Percentiles rank a stretch among this genome's conserved stretches.
Conservation (phyloP, 495 filamentous ascomycete genomes). For the Aspergillus sparsus region DNA sequence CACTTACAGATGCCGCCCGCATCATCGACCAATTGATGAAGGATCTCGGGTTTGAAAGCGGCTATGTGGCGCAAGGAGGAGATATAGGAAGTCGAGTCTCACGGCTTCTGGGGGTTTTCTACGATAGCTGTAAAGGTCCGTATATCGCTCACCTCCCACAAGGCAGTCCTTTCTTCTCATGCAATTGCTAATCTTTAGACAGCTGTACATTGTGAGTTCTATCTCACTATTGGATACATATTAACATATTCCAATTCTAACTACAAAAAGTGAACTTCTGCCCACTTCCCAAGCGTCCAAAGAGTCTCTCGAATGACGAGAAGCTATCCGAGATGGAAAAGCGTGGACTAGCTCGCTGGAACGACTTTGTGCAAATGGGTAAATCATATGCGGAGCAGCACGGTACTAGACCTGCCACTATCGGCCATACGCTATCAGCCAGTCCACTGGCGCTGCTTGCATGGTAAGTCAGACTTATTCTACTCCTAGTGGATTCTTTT, state of each 20-base stretch:
- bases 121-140: conserved; percentile 49
- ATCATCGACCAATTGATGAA: conserved; percentile 61
- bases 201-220: conserved; percentile 40
- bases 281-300: conserved; percentile 56
- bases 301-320: conserved; percentile 51
- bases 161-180: not conserved
- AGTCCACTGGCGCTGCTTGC: conserved; percentile 64
- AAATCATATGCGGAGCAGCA: conserved; percentile 59
- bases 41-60: conserved; percentile 56
- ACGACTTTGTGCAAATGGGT: conserved; percentile 42
- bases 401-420: conserved; percentile 60
- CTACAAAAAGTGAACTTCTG: conserved; percentile 34
- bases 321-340: conserved; percentile 39
- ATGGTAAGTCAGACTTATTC: conserved; percentile 48
- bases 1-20: conserved; percentile 40
- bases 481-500: not conserved
- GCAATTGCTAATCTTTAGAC: not conserved
- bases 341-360: conserved; percentile 31
- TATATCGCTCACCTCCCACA: not conserved
- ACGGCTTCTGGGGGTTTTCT: conserved; percentile 40
- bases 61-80: conserved; percentile 67
- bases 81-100: conserved; percentile 62
- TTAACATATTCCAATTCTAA: conserved; percentile 8
- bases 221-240: not conserved
- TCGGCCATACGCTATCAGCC: conserved; percentile 57